Conservation (phyloP, 352 stramenopile species). For the Pythium dissotocum region DNA sequence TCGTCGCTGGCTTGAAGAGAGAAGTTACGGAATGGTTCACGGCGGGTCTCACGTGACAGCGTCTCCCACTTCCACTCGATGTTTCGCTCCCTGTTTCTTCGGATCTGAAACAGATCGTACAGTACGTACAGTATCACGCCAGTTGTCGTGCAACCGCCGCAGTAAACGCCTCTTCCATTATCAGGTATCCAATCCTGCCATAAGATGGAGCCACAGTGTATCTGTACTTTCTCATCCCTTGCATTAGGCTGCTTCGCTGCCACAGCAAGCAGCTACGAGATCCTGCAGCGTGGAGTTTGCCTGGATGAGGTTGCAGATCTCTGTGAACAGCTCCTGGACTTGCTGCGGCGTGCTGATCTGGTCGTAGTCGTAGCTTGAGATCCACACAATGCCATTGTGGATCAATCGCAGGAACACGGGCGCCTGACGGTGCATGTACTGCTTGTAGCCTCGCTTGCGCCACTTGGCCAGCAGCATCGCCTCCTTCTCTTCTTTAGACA, state of each 20-base stretch:
- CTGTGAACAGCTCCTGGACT: conserved; percentile 27
- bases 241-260: conserved; percentile 5
- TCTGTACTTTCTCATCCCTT: too few relatives aligned
- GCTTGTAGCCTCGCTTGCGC: conserved; percentile 64
- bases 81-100: too few relatives aligned
- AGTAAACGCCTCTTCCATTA: background rate
- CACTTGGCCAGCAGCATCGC: conserved; percentile 35
- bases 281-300: conserved; percentile 7
- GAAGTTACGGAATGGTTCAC: background rate
- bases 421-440: conserved; percentile 69
- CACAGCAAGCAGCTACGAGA: conserved; percentile 4
- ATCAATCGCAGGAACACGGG: conserved; percentile 75
- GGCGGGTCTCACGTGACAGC: background rate
- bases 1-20: too few relatives aligned
- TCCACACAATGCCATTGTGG: conserved; percentile 71
- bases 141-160: too few relatives aligned
- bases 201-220: too few relatives aligned
- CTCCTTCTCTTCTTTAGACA: conserved; percentile 38
- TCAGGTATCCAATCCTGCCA: background rate
- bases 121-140: too few relatives aligned
- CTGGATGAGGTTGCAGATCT: conserved; percentile 30
- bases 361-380: conserved; percentile 77
- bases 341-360: conserved; percentile 39
- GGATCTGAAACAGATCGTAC: too few relatives aligned
- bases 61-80: background rate